phyloP scores from a whole-genome alignment of 2,329 filamentous ascomycete species.

The Claviceps sp. region DNA sequence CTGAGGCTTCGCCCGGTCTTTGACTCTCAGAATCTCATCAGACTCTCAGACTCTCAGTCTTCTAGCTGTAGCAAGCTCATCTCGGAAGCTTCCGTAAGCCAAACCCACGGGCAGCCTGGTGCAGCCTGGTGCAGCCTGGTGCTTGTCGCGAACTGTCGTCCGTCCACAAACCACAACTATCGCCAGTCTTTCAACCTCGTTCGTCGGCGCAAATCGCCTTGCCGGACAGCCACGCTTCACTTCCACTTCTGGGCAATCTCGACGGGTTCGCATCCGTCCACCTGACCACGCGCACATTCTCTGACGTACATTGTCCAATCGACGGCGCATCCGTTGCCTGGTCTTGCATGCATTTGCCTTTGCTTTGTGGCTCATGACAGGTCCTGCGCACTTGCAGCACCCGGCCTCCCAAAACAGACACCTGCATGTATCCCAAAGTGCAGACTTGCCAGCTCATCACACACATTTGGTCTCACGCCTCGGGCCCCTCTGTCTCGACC shows the following conservation, averaged over 20 bases:
- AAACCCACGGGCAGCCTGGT: not conserved
- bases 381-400: conserved; percentile 2
- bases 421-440: conserved; percentile 4
- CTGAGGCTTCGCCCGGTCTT: not conserved
- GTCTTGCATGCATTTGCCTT: not conserved
- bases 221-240: not conserved
- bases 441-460: conserved; percentile 8
- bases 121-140: conserved; percentile 1
- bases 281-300: not conserved
- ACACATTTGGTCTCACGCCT: conserved; percentile 1
- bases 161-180: not conserved
- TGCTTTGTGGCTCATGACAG: conserved; percentile 3
- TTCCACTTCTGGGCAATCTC: not conserved
- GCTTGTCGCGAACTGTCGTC: not conserved
- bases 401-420: conserved; percentile 5
- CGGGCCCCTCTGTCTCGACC: conserved; percentile 5
- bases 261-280: no score
- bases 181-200: not conserved
- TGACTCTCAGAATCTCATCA: no score
- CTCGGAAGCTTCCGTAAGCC: not conserved
- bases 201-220: not conserved
- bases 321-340: not conserved
- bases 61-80: not conserved
- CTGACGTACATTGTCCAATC: not conserved
- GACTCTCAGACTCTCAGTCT: not conserved